These are phyloP conservation scores for Penicillium digitatum DNA, from an alignment of 2,329 filamentous ascomycete species.

Conservation along the genomic window DNA sequence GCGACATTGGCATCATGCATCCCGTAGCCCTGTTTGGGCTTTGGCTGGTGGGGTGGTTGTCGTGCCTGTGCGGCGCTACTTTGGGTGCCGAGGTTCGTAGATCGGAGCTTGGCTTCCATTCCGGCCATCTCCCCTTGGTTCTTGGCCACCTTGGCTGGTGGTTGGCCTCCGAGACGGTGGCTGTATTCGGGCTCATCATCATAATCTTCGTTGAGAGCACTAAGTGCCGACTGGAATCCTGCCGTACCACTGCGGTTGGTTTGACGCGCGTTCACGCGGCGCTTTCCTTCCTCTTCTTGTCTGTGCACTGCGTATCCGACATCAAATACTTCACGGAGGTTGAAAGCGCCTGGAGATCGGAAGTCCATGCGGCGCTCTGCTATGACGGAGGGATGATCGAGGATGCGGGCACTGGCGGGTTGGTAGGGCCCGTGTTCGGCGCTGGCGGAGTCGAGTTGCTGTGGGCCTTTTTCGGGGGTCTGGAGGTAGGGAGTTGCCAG, in stretches of 20 bases:
- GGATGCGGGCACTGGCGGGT: conserved; percentile 51
- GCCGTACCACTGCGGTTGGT: conserved; percentile 59
- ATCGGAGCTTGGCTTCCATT: conserved; percentile 82
- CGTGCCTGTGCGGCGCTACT: conserved; percentile 61
- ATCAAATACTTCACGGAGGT: conserved; percentile 94
- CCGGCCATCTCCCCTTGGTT: conserved; percentile 58
- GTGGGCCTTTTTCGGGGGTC: conserved; percentile 52
- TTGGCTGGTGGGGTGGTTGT: conserved; percentile 52
- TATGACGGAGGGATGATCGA: conserved; percentile 53
- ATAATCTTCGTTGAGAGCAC: conserved; percentile 61
- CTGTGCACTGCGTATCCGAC: conserved; percentile 96
- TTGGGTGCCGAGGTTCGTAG: conserved; percentile 66
- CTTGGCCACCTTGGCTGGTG: conserved; percentile 65
- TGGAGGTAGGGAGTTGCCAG: conserved; percentile 61
- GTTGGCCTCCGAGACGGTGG: conserved; percentile 50
- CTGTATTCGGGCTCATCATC: conserved; percentile 57
- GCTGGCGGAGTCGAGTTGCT: conserved; percentile 54
- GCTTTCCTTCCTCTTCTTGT: conserved; percentile 92
- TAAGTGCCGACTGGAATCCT: conserved; percentile 60
- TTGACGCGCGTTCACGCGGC: conserved; percentile 76
- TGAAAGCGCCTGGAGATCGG: conserved; percentile 89
- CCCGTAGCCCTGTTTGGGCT: conserved; percentile 64
- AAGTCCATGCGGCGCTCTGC: conserved; percentile 76
- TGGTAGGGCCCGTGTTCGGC: conserved; percentile 40
- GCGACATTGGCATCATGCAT: conserved; percentile 83